These are phyloP conservation scores for Bipolaris cookei DNA, from an alignment of 2,329 filamentous ascomycete genomes.

Conservation along the genomic window DNA sequence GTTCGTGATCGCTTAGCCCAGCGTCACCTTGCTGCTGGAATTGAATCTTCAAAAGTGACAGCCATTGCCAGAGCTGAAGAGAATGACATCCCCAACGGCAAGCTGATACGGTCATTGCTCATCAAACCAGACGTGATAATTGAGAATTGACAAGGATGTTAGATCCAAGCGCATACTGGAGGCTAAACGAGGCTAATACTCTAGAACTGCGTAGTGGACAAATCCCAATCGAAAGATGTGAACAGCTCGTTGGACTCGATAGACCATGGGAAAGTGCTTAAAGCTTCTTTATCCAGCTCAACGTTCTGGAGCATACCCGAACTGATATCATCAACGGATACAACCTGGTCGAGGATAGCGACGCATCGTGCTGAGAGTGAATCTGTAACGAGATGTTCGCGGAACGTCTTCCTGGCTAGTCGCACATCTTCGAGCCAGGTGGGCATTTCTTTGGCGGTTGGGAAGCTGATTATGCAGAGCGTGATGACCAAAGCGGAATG, in stretches of 20 bases:
- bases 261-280: constrained; percentile 36
- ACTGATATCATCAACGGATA: constrained; percentile 28
- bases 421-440: constrained; percentile 32
- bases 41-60: constrained; percentile 28
- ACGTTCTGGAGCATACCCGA: constrained; percentile 25
- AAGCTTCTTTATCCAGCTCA: constrained; percentile 25
- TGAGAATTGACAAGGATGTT: constrained; percentile 16
- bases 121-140: constrained; percentile 29
- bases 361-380: constrained; percentile 36
- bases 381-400: constrained; percentile 29
- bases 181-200: not conserved
- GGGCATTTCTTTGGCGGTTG: constrained; percentile 19
- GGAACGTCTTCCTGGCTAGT: constrained; percentile 30
- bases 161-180: not conserved
- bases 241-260: constrained; percentile 35
- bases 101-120: constrained; percentile 29
- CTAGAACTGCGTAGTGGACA: constrained; percentile 26
- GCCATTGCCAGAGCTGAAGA: constrained; percentile 32
- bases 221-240: constrained; percentile 34
- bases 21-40: constrained; percentile 33
- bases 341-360: constrained; percentile 33
- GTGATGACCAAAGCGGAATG: constrained; percentile 34
- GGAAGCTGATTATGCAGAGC: constrained; percentile 36
- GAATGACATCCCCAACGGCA: constrained; percentile 36
- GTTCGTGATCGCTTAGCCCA: constrained; percentile 28